Evolutionary conservation across 1,139 yeast species (phyloP), one percentile per base, ranked within the genome.

Genomic region (Zygoascus hellenicus): DNA sequence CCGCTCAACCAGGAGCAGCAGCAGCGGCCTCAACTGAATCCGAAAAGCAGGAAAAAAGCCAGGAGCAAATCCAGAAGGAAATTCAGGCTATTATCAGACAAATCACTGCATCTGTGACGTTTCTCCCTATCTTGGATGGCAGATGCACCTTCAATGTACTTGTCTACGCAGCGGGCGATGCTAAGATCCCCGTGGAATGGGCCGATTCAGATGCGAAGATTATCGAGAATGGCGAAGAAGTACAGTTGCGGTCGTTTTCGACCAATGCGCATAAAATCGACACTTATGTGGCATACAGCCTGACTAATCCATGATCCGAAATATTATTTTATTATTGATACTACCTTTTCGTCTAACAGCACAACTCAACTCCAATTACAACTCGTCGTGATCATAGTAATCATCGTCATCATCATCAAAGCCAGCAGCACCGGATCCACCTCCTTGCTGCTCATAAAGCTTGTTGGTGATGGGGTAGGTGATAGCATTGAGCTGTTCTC

Each of bases 401-500:
- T 80, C 86, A 26, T 78, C 87, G 50, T 76, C 81, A 45, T 76
- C 82, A 50, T 69, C 79, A 46, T 63, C 75, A 38, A 62, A 68
- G 41, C 65, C 75, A 37, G 65, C 76, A 48, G 70, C 78, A 45
- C 66, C 77, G 48, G 71, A 79, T 47, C 79, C 80, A 52, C 81
- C 89, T 15, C 32, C 37, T n/a, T 41, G 44, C 29, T 41, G 44
- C 16, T 38, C 42, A 70, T 90, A 92, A 58, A 92, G 74, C 75
- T 92, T 92, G 59, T 94, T 78, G 47, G 96, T 88, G 63, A 92
- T 89, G 67, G 97, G 97, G 70, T 81, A 83, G 45, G 96, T 96
- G 63, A 84, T 74, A 59, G 84, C 78, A 55, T 85, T 79, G 67
- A 92, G 79, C 64, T 84, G 80, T 68, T 89, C 95, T 71, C 81